Evolutionary conservation across 352 stramenopile genomes (phyloP).

Genomic region (Bremia lactucae): DNA sequence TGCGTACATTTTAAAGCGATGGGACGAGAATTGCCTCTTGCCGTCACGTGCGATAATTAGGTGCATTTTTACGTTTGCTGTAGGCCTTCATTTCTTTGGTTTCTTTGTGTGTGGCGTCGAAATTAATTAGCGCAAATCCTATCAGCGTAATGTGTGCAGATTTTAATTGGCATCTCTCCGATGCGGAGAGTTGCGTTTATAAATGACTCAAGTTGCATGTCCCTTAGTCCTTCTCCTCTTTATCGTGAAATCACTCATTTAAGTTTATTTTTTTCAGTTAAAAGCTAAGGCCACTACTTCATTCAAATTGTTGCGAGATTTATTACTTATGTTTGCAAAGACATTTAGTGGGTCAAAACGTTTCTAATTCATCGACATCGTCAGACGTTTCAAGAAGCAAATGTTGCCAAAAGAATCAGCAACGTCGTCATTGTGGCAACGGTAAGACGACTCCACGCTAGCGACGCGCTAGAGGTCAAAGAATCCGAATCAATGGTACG

Average conservation of each 20-base stretch:
- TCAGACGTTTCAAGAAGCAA: neutral
- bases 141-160: no score
- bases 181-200: no score
- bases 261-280: no score
- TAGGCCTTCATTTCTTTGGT: no score
- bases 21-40: constrained; percentile 23
- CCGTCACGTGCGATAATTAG: neutral
- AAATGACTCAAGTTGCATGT: no score
- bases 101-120: no score
- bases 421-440: neutral
- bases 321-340: neutral
- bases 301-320: neutral
- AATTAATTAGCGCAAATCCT: no score
- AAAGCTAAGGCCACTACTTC: no score
- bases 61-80: no score
- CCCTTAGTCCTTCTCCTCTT: no score
- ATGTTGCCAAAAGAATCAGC: neutral
- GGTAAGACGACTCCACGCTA: neutral
- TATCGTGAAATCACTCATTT: no score
- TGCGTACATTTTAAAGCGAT: constrained; percentile 37
- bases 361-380: neutral
- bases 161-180: no score
- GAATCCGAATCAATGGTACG: neutral
- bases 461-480: neutral
- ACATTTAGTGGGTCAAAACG: neutral